phyloP scores from a whole-genome alignment of 371 early-diverging fungal genomes.

The Rhizopus stolonifer region DNA sequence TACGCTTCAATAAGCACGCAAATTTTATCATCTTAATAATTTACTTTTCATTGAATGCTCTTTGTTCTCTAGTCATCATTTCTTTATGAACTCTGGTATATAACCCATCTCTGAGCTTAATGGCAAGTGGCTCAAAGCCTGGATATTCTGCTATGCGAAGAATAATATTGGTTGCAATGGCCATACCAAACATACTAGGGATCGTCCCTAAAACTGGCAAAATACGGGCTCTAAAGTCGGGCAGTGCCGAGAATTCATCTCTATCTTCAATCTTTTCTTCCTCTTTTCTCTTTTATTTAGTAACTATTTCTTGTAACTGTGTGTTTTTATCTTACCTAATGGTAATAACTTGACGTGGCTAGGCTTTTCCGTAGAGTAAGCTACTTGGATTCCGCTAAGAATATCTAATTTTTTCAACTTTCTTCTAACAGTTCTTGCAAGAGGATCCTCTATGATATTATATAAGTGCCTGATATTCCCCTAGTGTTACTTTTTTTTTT shows the following conservation, averaged over 20 bases:
- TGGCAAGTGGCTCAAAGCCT: conserved; percentile 73
- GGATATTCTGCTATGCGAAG: conserved; percentile 76
- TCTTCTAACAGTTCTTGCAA: conserved; percentile 83
- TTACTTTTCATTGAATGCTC: conserved; percentile 49
- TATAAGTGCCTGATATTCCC: no score
- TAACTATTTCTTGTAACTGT: no score
- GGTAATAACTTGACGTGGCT: conserved; percentile 77
- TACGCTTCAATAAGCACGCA: no score
- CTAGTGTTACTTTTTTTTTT: no score
- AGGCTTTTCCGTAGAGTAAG: conserved; percentile 92
- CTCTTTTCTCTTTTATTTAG: conserved; percentile 26
- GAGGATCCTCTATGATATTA: conserved; percentile 76
- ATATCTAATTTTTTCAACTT: conserved; percentile 71
- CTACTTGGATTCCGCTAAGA: conserved; percentile 77
- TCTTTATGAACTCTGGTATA: conserved; percentile 77
- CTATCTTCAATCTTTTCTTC: conserved; percentile 80
- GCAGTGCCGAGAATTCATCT: conserved; percentile 86
- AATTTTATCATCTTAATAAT: not conserved
- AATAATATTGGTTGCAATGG: conserved; percentile 85
- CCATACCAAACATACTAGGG: conserved; percentile 92
- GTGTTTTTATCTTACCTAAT: conserved; percentile 35
- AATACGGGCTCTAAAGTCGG: conserved; percentile 86
- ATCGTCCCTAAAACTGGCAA: conserved; percentile 87
- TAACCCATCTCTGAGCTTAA: conserved; percentile 76
- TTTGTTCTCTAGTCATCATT: conserved; percentile 64